Evolutionary conservation across 228 moss, liverwort and hornwort genomes (phyloP).

Genomic region (Sphagnum magellanicum): DNA sequence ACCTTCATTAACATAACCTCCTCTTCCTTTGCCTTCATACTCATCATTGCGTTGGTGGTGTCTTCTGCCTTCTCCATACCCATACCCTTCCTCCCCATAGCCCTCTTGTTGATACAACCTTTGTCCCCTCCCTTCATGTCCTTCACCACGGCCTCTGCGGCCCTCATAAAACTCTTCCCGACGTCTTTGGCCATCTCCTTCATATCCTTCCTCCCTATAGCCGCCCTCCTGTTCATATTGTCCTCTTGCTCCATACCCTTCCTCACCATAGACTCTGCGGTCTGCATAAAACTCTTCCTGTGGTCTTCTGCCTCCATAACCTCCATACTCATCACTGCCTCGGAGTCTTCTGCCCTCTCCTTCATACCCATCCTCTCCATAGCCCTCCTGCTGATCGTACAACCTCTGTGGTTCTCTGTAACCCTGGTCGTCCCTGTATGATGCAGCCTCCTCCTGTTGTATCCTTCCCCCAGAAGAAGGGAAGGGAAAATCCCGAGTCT

Average conservation of each 20-base stretch:
- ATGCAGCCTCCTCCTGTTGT: too few relatives aligned
- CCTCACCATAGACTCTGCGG: neutral
- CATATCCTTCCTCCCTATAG: neutral
- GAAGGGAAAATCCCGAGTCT: too few relatives aligned
- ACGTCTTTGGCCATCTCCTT: slow-evolving; percentile 1
- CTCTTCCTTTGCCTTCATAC: neutral
- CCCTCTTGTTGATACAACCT: neutral
- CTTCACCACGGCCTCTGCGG: neutral
- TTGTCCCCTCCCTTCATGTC: neutral
- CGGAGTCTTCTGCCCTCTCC: neutral
- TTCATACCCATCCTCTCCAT: neutral
- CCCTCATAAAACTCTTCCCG: slow-evolving; percentile 1
- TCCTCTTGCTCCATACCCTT: neutral
- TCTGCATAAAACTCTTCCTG: neutral
- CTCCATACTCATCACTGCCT: neutral
- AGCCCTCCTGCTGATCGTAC: neutral
- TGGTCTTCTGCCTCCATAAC: neutral
- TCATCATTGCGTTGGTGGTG: neutral
- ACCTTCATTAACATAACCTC: slow-evolving; percentile 5
- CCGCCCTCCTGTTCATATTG: slow-evolving; percentile 1
- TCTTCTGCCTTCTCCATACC: neutral
- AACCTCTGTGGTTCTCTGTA: neutral
- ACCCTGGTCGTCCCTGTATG: neutral
- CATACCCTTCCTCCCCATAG: neutral
- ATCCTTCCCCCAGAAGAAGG: neutral